Conservation (phyloP, 163 green algal species). For the Coccomyxa subellipsoidea region DNA sequence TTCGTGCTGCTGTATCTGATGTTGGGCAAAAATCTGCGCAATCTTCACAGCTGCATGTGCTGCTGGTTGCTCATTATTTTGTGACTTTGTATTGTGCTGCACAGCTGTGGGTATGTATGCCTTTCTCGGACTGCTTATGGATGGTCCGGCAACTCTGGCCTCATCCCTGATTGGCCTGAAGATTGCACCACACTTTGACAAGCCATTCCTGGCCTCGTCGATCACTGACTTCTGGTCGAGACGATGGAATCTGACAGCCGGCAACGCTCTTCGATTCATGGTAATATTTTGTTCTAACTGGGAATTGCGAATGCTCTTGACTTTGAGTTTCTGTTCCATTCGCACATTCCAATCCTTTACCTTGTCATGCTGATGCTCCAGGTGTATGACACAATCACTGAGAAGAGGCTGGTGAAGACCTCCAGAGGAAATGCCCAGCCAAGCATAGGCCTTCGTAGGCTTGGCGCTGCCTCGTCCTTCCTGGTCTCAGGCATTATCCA, state of each 20-base stretch:
- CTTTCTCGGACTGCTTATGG: conserved; percentile 59
- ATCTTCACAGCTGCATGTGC: too few relatives aligned
- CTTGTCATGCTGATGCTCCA: background rate
- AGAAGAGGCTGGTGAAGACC: conserved; percentile 26
- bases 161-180: conserved; percentile 39
- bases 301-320: background rate
- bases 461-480: conserved; percentile 29
- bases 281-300: background rate
- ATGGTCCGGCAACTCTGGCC: conserved; percentile 43
- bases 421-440: background rate
- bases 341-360: background rate
- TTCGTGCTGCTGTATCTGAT: too few relatives aligned
- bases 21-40: too few relatives aligned
- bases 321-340: background rate
- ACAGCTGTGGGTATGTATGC: conserved; percentile 46
- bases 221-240: conserved; percentile 39
- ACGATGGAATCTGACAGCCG: conserved; percentile 45
- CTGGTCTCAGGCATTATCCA: conserved; percentile 34
- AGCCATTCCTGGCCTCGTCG: conserved; percentile 42
- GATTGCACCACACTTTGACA: conserved; percentile 70
- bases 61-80: too few relatives aligned
- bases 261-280: conserved; percentile 40
- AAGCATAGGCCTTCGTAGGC: background rate
- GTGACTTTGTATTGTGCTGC: too few relatives aligned
- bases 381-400: conserved; percentile 45